phyloP scores from a whole-genome alignment of 352 stramenopile species.

The Phytophthora fragariaefolia region DNA sequence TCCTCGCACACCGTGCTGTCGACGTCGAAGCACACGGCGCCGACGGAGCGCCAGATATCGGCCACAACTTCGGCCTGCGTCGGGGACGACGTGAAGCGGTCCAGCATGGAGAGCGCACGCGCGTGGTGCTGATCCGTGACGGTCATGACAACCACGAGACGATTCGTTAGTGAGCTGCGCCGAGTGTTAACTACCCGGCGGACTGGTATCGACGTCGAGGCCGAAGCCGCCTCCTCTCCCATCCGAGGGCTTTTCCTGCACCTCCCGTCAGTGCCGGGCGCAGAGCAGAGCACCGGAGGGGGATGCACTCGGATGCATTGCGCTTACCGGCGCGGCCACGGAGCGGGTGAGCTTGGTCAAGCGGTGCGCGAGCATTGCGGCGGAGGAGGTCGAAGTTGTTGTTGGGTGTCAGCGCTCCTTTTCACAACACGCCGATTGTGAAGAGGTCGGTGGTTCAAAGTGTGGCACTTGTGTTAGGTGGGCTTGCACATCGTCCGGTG shows the following conservation, averaged over 20 bases:
- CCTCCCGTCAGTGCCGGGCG: not conserved
- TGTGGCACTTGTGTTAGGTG: too few species aligned
- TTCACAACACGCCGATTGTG: conserved; percentile 7
- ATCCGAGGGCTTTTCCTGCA: not conserved
- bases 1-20: conserved; percentile 98
- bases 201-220: not conserved
- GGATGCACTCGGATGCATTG: not conserved
- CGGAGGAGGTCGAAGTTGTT: conserved; percentile 22
- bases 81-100: conserved; percentile 34
- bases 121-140: conserved; percentile 21
- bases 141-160: conserved; percentile 10
- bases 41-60: conserved; percentile 74
- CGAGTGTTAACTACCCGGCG: not conserved
- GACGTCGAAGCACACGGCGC: conserved; percentile 93
- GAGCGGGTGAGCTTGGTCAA: conserved; percentile 34
- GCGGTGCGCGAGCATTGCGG: conserved; percentile 31
- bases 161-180: conserved; percentile 15
- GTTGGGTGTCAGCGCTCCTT: conserved; percentile 4
- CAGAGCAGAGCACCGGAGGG: not conserved
- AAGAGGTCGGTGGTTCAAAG: not conserved
- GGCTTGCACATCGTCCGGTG: not conserved
- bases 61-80: conserved; percentile 34
- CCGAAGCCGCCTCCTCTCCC: not conserved
- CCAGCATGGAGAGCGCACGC: conserved; percentile 25
- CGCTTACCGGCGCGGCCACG: conserved; percentile 28